Conservation (phyloP, 768 basidiomycete genomes). For the Kwoniella dendrophila region DNA sequence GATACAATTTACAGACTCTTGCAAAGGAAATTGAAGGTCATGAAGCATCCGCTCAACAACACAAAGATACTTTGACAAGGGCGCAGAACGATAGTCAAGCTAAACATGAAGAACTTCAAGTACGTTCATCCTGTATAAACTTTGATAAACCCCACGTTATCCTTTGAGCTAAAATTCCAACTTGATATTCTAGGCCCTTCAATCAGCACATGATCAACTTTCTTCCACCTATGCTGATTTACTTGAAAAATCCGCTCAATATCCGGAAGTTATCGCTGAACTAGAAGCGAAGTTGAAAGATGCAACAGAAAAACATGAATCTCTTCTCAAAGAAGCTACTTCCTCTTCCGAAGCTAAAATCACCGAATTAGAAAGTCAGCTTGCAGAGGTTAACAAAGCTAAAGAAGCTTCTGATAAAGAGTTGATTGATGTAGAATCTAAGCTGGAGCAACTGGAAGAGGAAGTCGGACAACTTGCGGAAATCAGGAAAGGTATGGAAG, state of each 20-base stretch:
- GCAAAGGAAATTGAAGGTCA: background rate
- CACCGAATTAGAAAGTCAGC: constrained; percentile 6
- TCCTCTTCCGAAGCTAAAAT: constrained; percentile 2
- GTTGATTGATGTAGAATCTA: constrained; percentile 1
- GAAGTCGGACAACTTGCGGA: constrained; percentile 7
- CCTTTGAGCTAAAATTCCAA: background rate
- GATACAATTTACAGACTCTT: background rate
- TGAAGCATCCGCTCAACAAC: constrained; percentile 1
- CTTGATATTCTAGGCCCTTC: constrained; percentile 8
- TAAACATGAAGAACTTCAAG: constrained; percentile 11
- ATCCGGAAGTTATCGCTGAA: constrained; percentile 16
- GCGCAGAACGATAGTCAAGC: constrained; percentile 7
- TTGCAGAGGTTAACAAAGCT: background rate
- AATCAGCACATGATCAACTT: constrained; percentile 25
- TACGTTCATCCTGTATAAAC: background rate
- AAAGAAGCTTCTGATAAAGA: constrained; percentile 8
- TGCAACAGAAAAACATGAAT: constrained; percentile 17
- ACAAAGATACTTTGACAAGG: constrained; percentile 7
- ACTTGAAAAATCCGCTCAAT: constrained; percentile 12
- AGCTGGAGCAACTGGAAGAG: constrained; percentile 16
- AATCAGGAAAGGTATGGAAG: constrained; percentile 11
- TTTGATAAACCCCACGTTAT: background rate
- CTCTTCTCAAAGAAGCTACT: constrained; percentile 4
- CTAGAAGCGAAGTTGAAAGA: constrained; percentile 23
- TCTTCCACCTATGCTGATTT: constrained; percentile 20